phyloP scores from a whole-genome alignment of 2,329 filamentous ascomycete genomes.

The Aspergillus calidoustus region DNA sequence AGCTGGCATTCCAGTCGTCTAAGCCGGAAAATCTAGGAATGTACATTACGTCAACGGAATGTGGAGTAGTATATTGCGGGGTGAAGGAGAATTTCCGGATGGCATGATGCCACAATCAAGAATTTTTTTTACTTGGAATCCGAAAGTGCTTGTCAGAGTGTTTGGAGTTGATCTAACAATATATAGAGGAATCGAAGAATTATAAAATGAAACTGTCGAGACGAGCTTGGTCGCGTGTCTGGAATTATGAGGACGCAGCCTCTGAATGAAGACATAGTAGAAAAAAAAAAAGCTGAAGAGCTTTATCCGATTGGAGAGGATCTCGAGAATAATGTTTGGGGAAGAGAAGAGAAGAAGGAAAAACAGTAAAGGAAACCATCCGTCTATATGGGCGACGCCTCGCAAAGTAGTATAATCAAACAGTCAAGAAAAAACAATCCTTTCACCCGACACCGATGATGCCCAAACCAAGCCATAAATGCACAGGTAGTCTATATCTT shows the following conservation, averaged over 20 bases:
- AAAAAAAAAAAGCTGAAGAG: slow-evolving; percentile 21
- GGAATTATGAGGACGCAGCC: slow-evolving; percentile 8
- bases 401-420: slow-evolving; percentile 28
- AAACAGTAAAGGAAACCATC: slow-evolving; percentile 29
- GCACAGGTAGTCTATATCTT: slow-evolving; percentile 48
- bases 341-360: slow-evolving; percentile 24
- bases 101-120: no score
- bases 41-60: no score
- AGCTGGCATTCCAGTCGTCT: no score
- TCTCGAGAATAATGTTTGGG: slow-evolving; percentile 23
- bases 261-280: slow-evolving; percentile 15
- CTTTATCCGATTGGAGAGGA: slow-evolving; percentile 20
- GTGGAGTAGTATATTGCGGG: no score
- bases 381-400: slow-evolving; percentile 32
- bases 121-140: no score
- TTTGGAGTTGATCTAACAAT: neutral
- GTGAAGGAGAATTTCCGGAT: no score
- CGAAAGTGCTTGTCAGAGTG: no score
- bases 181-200: neutral
- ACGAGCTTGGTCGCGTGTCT: neutral
- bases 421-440: slow-evolving; percentile 20
- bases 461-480: slow-evolving; percentile 42
- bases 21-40: no score
- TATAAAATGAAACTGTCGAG: neutral
- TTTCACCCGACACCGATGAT: slow-evolving; percentile 41